Evolutionary conservation across 441 rosid species (phyloP).

Genomic region (Capsella rubella): DNA sequence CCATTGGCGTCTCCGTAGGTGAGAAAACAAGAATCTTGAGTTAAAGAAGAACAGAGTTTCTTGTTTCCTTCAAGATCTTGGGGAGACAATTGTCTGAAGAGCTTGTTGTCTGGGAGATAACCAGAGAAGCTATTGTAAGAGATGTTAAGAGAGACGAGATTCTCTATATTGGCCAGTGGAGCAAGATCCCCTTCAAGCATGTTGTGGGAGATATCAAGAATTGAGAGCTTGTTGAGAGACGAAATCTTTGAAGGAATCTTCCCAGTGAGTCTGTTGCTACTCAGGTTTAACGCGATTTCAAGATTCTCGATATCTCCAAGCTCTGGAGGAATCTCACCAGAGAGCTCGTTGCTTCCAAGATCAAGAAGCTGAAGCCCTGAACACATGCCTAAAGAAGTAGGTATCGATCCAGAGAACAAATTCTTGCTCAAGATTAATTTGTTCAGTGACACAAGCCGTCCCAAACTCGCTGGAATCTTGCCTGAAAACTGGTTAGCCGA

Average conservation of each 20-base stretch:
- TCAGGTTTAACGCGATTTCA: constrained; percentile 91
- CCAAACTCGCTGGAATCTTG: constrained; percentile 75
- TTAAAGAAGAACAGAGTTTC: constrained; percentile 69
- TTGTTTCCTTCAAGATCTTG: constrained; percentile 69
- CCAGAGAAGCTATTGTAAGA: constrained; percentile 90
- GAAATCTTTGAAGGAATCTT: constrained; percentile 75
- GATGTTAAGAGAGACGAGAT: constrained; percentile 83
- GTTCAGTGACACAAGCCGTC: constrained; percentile 71
- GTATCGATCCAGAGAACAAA: constrained; percentile 74
- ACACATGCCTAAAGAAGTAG: constrained; percentile 73
- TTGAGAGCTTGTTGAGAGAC: constrained; percentile 83
- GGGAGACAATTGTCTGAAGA: constrained; percentile 70
- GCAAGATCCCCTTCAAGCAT: constrained; percentile 72
- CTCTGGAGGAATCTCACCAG: constrained; percentile 75
- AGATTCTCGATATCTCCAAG: constrained; percentile 77
- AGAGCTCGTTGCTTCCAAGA: constrained; percentile 80
- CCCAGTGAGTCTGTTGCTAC: constrained; percentile 81
- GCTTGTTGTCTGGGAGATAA: constrained; percentile 87
- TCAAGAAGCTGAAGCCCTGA: constrained; percentile 91
- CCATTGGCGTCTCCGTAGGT: constrained; percentile 47
- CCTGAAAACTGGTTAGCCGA: constrained; percentile 66
- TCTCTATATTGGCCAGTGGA: constrained; percentile 69
- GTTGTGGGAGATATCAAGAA: constrained; percentile 86
- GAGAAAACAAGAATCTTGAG: constrained; percentile 70
- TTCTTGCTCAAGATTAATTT: constrained; percentile 76